Conservation (phyloP, 805 yeast species). For the Nakazawaea laoshanensis region DNA sequence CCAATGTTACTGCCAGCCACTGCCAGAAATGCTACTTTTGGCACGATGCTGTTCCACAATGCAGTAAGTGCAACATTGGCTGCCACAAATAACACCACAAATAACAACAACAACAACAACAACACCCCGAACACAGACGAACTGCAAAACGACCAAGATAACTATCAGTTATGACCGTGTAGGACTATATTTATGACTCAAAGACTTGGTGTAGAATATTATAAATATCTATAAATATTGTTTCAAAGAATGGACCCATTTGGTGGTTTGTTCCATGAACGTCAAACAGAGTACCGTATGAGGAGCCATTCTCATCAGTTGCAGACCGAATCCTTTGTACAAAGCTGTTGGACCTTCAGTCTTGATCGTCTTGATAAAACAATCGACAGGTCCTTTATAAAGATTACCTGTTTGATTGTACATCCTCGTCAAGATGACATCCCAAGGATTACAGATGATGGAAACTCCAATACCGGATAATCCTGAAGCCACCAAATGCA, state of each 20-base stretch:
- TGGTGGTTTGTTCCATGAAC: slow-evolving; percentile 94
- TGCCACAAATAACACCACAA: slow-evolving; percentile 6
- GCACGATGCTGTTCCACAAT: slow-evolving; percentile 10
- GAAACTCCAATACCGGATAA: slow-evolving; percentile 89
- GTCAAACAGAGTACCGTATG: slow-evolving; percentile 86
- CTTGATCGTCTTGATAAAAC: slow-evolving; percentile 72
- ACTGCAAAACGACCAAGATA: too few species aligned
- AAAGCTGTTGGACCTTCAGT: slow-evolving; percentile 83
- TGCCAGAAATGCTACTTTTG: slow-evolving; percentile 6
- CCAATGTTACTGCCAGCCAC: slow-evolving; percentile 9
- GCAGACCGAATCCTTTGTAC: slow-evolving; percentile 94
- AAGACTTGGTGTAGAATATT: too few species aligned
- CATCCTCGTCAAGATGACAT: slow-evolving; percentile 88
- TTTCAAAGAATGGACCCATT: slow-evolving; percentile 28
- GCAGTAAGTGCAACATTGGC: slow-evolving; percentile 10
- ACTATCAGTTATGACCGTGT: too few species aligned
- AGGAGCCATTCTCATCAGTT: slow-evolving; percentile 85
- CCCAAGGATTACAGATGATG: slow-evolving; percentile 96
- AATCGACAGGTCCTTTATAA: slow-evolving; percentile 83
- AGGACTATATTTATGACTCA: too few species aligned
- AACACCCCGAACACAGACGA: slow-evolving; percentile 1
- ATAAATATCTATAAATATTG: not conserved
- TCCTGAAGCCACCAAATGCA: slow-evolving; percentile 69
- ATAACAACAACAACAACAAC: slow-evolving; percentile 3
- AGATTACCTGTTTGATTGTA: slow-evolving; percentile 89